Conservation (phyloP, 164 flowering plant genomes). For the Dillenia suffruticosa region DNA sequence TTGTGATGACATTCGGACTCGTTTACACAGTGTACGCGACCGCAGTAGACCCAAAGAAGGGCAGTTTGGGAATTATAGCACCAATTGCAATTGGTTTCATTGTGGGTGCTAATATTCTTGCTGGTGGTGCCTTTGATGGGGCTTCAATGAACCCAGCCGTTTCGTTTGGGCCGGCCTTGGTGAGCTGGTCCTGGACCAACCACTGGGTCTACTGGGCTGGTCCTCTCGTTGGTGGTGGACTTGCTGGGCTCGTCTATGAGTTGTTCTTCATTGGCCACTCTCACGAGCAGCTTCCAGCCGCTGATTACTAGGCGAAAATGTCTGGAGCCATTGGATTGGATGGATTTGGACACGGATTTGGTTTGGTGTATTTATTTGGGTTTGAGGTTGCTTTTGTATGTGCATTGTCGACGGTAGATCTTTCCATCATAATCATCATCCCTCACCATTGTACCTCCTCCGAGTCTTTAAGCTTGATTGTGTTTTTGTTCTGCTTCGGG, state of each 20-base stretch:
- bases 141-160: constrained; percentile 91
- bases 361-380: constrained; percentile 2
- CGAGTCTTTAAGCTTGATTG: too few species aligned
- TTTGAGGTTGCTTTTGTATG: constrained; percentile 1
- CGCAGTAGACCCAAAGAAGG: constrained; percentile 72
- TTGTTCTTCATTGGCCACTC: constrained; percentile 37
- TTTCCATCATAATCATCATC: too few species aligned
- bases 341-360: not conserved
- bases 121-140: constrained; percentile 75
- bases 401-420: not conserved
- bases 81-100: constrained; percentile 81
- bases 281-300: constrained; percentile 38
- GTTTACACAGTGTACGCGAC: constrained; percentile 87
- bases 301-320: constrained; percentile 19
- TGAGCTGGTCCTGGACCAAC: constrained; percentile 65
- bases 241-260: constrained; percentile 66
- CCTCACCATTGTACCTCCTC: too few species aligned
- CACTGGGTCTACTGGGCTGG: constrained; percentile 93
- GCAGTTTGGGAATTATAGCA: constrained; percentile 56
- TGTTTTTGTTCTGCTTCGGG: too few species aligned
- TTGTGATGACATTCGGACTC: constrained; percentile 78
- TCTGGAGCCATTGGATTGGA: not conserved
- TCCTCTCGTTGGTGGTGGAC: constrained; percentile 66
- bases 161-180: constrained; percentile 72
- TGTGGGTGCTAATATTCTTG: constrained; percentile 75